Evolutionary conservation across 352 stramenopile species (phyloP).

Genomic region (Phytophthora fragariaefolia): DNA sequence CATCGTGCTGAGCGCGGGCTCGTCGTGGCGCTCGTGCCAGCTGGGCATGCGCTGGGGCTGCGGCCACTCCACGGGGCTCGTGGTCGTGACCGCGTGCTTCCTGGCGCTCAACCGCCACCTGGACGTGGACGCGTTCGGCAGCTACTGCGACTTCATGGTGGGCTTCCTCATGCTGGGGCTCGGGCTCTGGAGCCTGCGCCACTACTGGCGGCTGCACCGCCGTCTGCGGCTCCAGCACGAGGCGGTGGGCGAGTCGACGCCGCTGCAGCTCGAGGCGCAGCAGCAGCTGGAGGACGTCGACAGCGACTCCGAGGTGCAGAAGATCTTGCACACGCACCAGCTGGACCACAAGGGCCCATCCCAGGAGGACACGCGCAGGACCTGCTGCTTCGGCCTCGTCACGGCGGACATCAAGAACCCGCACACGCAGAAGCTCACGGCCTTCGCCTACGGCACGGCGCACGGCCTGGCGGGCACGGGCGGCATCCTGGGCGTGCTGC

Average conservation of each 20-base stretch:
- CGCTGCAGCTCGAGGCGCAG: conserved; percentile 28
- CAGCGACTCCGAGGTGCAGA: conserved; percentile 40
- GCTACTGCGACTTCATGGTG: conserved; percentile 74
- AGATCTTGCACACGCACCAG: conserved; percentile 46
- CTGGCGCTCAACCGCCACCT: conserved; percentile 58
- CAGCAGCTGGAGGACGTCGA: conserved; percentile 23
- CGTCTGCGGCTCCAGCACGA: conserved; percentile 36
- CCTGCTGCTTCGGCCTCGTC: conserved; percentile 50
- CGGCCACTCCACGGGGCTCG: conserved; percentile 83
- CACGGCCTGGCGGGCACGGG: conserved; percentile 84
- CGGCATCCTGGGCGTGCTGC: conserved; percentile 83
- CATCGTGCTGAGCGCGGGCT: conserved; percentile 80
- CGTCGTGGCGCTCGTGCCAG: conserved; percentile 73
- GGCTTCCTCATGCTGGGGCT: conserved; percentile 77
- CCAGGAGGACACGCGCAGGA: conserved; percentile 12
- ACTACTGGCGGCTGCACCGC: conserved; percentile 51
- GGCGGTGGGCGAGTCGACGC: conserved; percentile 39
- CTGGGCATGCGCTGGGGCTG: conserved; percentile 91
- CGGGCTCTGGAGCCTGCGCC: conserved; percentile 59
- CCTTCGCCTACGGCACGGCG: conserved; percentile 83
- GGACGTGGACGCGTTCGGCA: conserved; percentile 59
- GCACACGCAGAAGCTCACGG: conserved; percentile 66
- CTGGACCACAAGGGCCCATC: conserved; percentile 39
- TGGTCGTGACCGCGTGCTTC: conserved; percentile 70
- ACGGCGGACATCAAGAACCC: conserved; percentile 68